phyloP scores from a whole-genome alignment of 352 stramenopile genomes.

The Pythium dissimile region DNA sequence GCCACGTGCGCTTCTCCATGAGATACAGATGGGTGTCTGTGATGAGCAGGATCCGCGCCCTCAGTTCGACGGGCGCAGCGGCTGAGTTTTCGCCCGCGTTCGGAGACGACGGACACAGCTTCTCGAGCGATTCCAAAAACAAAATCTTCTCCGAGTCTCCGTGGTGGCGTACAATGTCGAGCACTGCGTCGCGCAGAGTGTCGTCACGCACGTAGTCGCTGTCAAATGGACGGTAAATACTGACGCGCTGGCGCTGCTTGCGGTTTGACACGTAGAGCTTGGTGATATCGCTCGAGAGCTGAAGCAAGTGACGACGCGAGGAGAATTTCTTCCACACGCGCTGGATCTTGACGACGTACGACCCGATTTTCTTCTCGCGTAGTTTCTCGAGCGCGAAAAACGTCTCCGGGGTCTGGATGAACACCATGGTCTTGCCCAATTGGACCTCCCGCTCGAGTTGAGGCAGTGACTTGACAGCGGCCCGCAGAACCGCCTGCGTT shows the following conservation, averaged over 20 bases:
- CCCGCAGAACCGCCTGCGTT: constrained; percentile 73
- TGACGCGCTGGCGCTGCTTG: constrained; percentile 83
- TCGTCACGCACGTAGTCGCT: constrained; percentile 77
- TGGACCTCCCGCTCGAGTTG: constrained; percentile 83
- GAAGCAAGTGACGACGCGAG: constrained; percentile 73
- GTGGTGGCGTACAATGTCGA: constrained; percentile 71
- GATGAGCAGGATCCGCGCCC: constrained; percentile 56
- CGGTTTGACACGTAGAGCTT: constrained; percentile 79
- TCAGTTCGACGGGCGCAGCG: constrained; percentile 31
- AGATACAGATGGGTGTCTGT: constrained; percentile 75
- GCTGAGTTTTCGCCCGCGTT: background rate
- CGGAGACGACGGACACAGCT: constrained; percentile 30
- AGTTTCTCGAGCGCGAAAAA: constrained; percentile 90
- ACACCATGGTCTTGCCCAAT: constrained; percentile 89
- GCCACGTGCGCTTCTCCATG: constrained; percentile 70
- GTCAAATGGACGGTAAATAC: constrained; percentile 86
- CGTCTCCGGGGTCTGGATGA: constrained; percentile 87
- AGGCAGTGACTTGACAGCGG: constrained; percentile 64
- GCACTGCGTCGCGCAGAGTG: constrained; percentile 52
- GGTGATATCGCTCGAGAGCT: constrained; percentile 82
- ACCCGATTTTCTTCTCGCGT: constrained; percentile 74
- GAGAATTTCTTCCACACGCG: constrained; percentile 81
- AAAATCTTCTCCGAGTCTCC: constrained; percentile 81
- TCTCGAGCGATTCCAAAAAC: constrained; percentile 76
- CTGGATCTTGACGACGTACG: constrained; percentile 78